Conservation (phyloP, 1,284 basidiomycete genomes). For the Apiotrichum gracile region DNA sequence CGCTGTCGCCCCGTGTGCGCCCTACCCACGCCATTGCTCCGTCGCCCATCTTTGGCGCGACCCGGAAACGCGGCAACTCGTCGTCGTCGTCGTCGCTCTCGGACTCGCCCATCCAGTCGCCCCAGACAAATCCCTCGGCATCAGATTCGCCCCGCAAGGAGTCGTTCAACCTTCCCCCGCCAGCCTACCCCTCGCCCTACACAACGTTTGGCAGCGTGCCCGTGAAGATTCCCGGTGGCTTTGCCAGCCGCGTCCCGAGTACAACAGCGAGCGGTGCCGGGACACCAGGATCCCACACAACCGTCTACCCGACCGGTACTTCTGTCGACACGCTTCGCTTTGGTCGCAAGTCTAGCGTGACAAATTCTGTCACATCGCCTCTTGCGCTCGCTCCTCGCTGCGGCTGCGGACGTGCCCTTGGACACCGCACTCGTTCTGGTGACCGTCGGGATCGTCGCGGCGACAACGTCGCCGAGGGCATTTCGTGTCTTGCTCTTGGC, state of each 20-base stretch:
- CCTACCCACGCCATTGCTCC: constrained; percentile 28
- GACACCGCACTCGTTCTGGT: constrained; percentile 24
- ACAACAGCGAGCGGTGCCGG: constrained; percentile 9
- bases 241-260: constrained; percentile 10
- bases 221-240: constrained; percentile 35
- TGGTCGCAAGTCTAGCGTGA: constrained; percentile 37
- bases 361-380: constrained; percentile 41
- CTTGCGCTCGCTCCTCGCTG: constrained; percentile 40
- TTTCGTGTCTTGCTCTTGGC: constrained; percentile 31
- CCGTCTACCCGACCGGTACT: constrained; percentile 22
- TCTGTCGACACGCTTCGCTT: constrained; percentile 43
- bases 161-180: constrained; percentile 38
- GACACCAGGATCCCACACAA: constrained; percentile 12
- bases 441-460: constrained; percentile 2
- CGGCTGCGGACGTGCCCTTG: constrained; percentile 37
- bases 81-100: constrained; percentile 32
- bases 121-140: constrained; percentile 32
- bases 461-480: constrained; percentile 14
- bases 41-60: constrained; percentile 27
- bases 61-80: constrained; percentile 22
- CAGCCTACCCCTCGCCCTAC: constrained; percentile 30
- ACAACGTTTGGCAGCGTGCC: constrained; percentile 30
- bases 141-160: constrained; percentile 39
- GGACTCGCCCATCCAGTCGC: constrained; percentile 42
- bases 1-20: constrained; percentile 32